phyloP scores from a whole-genome alignment of 495 filamentous ascomycete species.

The Penicillium dipodomyicola region DNA sequence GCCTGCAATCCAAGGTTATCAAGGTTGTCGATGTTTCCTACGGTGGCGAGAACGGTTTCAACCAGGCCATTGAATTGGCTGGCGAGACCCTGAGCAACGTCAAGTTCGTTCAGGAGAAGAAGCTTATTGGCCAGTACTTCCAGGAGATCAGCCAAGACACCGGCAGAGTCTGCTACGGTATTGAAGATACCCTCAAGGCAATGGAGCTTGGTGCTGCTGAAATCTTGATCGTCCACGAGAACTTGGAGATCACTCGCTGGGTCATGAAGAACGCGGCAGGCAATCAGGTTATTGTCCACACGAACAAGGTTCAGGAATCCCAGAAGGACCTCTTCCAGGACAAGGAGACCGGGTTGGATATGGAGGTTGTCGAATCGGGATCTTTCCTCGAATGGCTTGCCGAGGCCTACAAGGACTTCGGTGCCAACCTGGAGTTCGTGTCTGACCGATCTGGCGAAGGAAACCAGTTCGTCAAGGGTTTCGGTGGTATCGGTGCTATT shows the following conservation, averaged over 20 bases:
- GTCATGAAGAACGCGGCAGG: constrained; percentile 74
- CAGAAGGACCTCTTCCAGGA: constrained; percentile 87
- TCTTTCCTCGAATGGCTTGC: constrained; percentile 99
- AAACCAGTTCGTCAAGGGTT: constrained; percentile 99
- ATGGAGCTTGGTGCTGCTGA: constrained; percentile 93
- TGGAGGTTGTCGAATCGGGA: constrained; percentile 82
- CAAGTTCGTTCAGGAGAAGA: constrained; percentile 99
- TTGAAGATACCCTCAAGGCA: constrained; percentile 97
- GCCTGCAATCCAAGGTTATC: constrained; percentile 91
- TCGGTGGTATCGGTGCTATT: constrained; percentile 95
- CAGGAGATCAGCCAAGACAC: constrained; percentile 97
- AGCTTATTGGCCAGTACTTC: constrained; percentile 96
- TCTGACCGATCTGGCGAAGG: constrained; percentile 95
- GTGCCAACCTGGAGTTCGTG: constrained; percentile 94
- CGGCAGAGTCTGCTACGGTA: constrained; percentile 93
- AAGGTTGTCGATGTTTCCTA: constrained; percentile 99
- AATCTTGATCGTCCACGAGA: constrained; percentile 95
- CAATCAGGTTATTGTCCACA: constrained; percentile 72
- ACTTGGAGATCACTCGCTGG: constrained; percentile 91
- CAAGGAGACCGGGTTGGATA: constrained; percentile 91
- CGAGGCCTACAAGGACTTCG: constrained; percentile 96
- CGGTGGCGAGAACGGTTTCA: constrained; percentile 98
- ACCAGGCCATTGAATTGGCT: constrained; percentile 95
- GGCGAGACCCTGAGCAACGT: constrained; percentile 96
- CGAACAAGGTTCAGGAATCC: constrained; percentile 78